Conservation (phyloP, 441 rosid species). For the Gossypium trilobum region DNA sequence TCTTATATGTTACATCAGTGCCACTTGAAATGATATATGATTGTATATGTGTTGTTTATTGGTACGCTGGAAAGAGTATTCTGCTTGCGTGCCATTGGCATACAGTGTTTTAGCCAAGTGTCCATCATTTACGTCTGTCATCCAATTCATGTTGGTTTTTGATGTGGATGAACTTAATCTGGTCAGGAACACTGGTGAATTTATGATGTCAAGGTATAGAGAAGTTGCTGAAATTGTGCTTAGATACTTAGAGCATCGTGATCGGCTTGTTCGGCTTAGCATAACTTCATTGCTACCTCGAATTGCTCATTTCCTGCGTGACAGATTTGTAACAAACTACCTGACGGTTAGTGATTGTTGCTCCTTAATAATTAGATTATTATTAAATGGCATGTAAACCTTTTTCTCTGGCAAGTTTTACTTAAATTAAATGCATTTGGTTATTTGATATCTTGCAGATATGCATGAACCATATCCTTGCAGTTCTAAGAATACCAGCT, state of each 20-base stretch:
- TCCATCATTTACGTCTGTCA: background rate
- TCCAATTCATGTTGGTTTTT: constrained; percentile 14
- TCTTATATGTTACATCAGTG: background rate
- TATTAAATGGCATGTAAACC: background rate
- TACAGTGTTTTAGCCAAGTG: background rate
- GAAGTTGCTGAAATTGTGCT: constrained; percentile 98
- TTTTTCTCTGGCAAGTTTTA: background rate
- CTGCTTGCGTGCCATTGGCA: background rate
- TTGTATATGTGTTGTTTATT: background rate
- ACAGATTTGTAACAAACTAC: constrained; percentile 94
- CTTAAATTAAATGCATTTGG: constrained; percentile 11
- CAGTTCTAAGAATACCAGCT: constrained; percentile 79
- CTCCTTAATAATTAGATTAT: constrained; percentile 15
- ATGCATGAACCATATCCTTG: constrained; percentile 94
- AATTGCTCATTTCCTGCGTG: constrained; percentile 97
- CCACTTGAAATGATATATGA: background rate
- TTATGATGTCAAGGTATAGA: constrained; percentile 99
- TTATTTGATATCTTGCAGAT: constrained; percentile 45
- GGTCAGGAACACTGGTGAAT: constrained; percentile 97
- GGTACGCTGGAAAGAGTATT: background rate
- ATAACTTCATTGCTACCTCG: constrained; percentile 97
- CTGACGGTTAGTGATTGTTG: constrained; percentile 52
- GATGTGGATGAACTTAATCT: constrained; percentile 21
- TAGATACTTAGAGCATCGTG: constrained; percentile 85
- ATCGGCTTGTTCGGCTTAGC: constrained; percentile 98